phyloP scores from a whole-genome alignment of 208 protist species.

The Wallacemonas sp. region DNA sequence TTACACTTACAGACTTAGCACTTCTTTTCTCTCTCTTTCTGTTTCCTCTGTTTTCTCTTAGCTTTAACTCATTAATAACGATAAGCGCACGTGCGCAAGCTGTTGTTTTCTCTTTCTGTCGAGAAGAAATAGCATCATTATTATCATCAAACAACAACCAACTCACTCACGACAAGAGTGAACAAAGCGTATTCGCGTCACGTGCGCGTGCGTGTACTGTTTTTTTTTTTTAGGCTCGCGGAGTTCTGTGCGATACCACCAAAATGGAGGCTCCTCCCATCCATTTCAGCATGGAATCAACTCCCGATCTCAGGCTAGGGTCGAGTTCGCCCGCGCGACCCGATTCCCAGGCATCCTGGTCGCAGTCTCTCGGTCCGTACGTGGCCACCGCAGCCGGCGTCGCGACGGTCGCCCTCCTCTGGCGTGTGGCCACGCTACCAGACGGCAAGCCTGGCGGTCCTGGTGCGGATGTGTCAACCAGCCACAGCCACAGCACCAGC shows the following conservation, averaged over 20 bases:
- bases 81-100: background rate
- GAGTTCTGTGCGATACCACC: too few species aligned
- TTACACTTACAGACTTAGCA: conserved; percentile 8
- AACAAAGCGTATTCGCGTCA: too few species aligned
- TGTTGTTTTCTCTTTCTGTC: background rate
- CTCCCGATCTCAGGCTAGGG: background rate
- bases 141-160: too few species aligned
- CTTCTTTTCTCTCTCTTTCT: conserved; percentile 16
- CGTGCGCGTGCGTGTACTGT: too few species aligned
- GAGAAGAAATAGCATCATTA: background rate
- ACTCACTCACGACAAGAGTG: too few species aligned
- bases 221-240: too few species aligned
- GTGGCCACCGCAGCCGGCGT: background rate
- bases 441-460: background rate
- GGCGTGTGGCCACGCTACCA: background rate
- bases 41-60: conserved; percentile 28
- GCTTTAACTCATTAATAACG: conserved; percentile 13
- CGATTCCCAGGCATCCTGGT: background rate
- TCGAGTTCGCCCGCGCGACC: background rate
- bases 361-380: background rate
- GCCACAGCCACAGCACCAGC: background rate
- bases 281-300: too few species aligned
- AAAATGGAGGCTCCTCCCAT: too few species aligned
- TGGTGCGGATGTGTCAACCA: background rate
- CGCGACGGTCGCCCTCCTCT: background rate